Base-by-base conservation (phyloP, 129 eudicot species). In the Escallonia herrerae region DNA sequence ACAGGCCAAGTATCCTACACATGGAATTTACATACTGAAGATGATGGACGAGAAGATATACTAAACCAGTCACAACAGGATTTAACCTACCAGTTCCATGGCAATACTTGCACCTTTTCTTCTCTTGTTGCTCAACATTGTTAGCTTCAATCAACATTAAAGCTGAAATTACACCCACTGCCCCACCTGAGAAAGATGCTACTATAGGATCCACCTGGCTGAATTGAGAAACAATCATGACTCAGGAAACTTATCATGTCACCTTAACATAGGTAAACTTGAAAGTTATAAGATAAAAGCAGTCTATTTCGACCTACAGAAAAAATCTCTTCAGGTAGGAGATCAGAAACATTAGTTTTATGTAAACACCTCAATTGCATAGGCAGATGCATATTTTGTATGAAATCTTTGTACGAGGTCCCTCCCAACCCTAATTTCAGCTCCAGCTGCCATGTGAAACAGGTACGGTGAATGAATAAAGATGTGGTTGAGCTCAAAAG, bases 181-280 rank as follows among this genome's bases (percentile, higher is more conserved):
- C 96, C 70, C 98, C 98, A 46, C 98, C 98, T 3, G 98, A 83
- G 74, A 91, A 91, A 14, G 98, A 91, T 70, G 98, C 96, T 69
- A 91, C 98, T 49, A 91, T 88, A 11, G 98, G 98, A 74, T 91
- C 98, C 44, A 91, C 96, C 78, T 91, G 96, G 74, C 98, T 91
- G 87, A 75, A 73, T 56, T 44, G 37, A 41, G 70, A 55, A 60
- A 61, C 12, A 43, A 56, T 33, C 5, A n/a, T 40, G 46, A n/a
- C 39, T 44, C 40, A 40, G 46, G 42, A 72, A 63, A 56, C 48
- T 40, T 48, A 64, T 38, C 67, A 22, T 64, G 13, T 40, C 14
- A 70, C 56, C 47, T 42, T 7, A 22, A 22, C 33, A 22, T 22
- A 22, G 33, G 33, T 22, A 22, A 22, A 22, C 33, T 22, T 22